A percentile compares a stretch with the other conserved stretches of the same genome.
These are phyloP conservation scores for Hapsidospora chrysogenum DNA, from an alignment of 495 filamentous ascomycete species.

Conservation along the genomic window DNA sequence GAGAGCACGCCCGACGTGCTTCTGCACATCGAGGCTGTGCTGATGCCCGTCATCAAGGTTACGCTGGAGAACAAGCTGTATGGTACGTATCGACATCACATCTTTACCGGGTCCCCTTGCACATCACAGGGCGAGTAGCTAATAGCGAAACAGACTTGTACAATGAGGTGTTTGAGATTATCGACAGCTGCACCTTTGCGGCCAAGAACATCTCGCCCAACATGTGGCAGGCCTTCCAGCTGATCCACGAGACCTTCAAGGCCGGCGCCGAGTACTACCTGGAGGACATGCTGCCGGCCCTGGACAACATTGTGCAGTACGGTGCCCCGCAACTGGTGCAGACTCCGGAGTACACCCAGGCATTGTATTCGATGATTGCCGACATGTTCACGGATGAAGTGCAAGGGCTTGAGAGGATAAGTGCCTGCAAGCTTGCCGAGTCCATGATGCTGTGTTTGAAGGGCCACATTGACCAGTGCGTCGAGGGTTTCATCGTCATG, in stretches of 20 bases:
- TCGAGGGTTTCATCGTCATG: conserved; percentile 73
- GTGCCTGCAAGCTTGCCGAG: conserved; percentile 97
- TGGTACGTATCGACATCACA: too few relatives aligned
- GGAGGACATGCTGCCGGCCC: conserved; percentile 95
- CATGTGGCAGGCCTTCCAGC: conserved; percentile 96
- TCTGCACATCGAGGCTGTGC: conserved; percentile 77
- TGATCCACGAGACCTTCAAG: conserved; percentile 95
- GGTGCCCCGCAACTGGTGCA: conserved; percentile 62
- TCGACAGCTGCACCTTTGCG: conserved; percentile 98
- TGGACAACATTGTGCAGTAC: conserved; percentile 94
- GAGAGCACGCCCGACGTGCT: conserved; percentile 95
- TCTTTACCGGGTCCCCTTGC: too few relatives aligned
- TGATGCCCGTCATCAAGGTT: conserved; percentile 93
- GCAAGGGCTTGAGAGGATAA: conserved; percentile 88
- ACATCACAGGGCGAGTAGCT: too few relatives aligned
- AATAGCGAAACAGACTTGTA: conserved; percentile 74
- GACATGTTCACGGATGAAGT: conserved; percentile 61
- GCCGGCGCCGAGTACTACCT: conserved; percentile 90
- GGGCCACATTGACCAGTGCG: conserved; percentile 72
- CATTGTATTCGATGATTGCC: conserved; percentile 68
- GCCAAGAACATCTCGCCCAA: conserved; percentile 86
- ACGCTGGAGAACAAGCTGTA: conserved; percentile 96
- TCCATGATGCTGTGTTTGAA: conserved; percentile 91
- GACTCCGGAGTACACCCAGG: conserved; percentile 72
- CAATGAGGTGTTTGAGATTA: conserved; percentile 97